Conservation (phyloP, 2,329 filamentous ascomycete genomes). For the Dichotomopilus funicola region DNA sequence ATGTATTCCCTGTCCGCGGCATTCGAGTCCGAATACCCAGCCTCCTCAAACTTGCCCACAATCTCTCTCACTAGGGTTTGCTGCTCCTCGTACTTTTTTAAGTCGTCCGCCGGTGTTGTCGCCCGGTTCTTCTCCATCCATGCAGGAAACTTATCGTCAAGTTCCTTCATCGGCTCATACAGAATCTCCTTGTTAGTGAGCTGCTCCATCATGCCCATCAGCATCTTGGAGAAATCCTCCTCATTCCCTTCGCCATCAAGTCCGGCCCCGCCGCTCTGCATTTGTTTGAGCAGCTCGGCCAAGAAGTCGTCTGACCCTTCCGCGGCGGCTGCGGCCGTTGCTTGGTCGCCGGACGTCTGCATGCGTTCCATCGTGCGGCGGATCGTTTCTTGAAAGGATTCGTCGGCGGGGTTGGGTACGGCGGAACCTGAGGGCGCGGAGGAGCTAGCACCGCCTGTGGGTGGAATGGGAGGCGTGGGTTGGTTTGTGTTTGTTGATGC, state of each 20-base stretch:
- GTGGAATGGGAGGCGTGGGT: constrained; percentile 19
- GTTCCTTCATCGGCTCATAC: constrained; percentile 97
- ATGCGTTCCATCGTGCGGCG: constrained; percentile 92
- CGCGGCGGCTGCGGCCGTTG: constrained; percentile 68
- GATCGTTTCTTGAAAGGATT: constrained; percentile 86
- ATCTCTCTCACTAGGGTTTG: constrained; percentile 76
- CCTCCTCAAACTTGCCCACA: constrained; percentile 78
- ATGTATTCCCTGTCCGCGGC: constrained; percentile 81
- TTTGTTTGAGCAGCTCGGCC: constrained; percentile 85
- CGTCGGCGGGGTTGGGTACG: constrained; percentile 37
- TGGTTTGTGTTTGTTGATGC: constrained; percentile 33
- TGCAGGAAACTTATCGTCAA: constrained; percentile 82
- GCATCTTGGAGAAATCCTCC: constrained; percentile 88
- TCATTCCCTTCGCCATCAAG: constrained; percentile 55
- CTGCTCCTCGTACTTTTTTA: constrained; percentile 76
- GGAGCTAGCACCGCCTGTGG: constrained; percentile 19
- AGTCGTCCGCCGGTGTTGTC: constrained; percentile 61
- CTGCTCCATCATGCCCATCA: constrained; percentile 98
- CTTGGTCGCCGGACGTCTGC: constrained; percentile 80
- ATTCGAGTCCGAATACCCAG: constrained; percentile 75
- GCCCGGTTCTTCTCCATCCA: constrained; percentile 78
- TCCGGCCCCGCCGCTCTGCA: constrained; percentile 47
- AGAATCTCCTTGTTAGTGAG: constrained; percentile 96
- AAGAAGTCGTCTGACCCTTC: constrained; percentile 71
- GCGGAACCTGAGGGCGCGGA: constrained; percentile 12